phyloP scores from a whole-genome alignment of 1,284 basidiomycete species.

The Ganoderma sinense region DNA sequence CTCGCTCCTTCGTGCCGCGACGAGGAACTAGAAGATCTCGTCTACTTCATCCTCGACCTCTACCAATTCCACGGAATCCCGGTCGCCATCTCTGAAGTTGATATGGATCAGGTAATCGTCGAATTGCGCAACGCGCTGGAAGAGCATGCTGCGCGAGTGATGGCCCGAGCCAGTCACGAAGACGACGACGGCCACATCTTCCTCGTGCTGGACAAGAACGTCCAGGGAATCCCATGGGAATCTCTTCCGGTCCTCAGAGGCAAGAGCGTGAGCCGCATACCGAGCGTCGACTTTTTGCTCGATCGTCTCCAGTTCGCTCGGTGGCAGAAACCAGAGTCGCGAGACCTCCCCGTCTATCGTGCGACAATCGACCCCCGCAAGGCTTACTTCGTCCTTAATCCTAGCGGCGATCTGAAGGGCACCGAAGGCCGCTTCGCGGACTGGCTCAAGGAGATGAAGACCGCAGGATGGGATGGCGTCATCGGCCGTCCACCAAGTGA shows the following conservation, averaged over 20 bases:
- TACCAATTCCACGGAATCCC: slow-evolving; percentile 94
- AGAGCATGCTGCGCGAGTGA: slow-evolving; percentile 63
- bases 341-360: slow-evolving; percentile 47
- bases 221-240: slow-evolving; percentile 96
- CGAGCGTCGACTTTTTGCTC: slow-evolving; percentile 87
- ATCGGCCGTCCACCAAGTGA: slow-evolving; percentile 82
- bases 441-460: slow-evolving; percentile 77
- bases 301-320: slow-evolving; percentile 78
- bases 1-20: slow-evolving; percentile 85
- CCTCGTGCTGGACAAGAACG: slow-evolving; percentile 90
- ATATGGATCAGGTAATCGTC: slow-evolving; percentile 85
- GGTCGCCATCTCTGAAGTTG: slow-evolving; percentile 91
- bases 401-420: slow-evolving; percentile 86
- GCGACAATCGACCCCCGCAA: slow-evolving; percentile 69
- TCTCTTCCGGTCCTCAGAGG: slow-evolving; percentile 89
- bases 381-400: slow-evolving; percentile 91
- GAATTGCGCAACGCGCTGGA: slow-evolving; percentile 77
- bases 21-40: slow-evolving; percentile 94
- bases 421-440: slow-evolving; percentile 86
- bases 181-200: slow-evolving; percentile 78
- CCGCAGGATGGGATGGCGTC: slow-evolving; percentile 86
- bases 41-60: slow-evolving; percentile 93
- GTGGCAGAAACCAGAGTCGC: slow-evolving; percentile 42
- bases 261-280: slow-evolving; percentile 89
- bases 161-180: slow-evolving; percentile 33